These are phyloP conservation scores for Melampsora larici-populina DNA, from an alignment of 1,284 basidiomycete genomes.

Conservation along the genomic window DNA sequence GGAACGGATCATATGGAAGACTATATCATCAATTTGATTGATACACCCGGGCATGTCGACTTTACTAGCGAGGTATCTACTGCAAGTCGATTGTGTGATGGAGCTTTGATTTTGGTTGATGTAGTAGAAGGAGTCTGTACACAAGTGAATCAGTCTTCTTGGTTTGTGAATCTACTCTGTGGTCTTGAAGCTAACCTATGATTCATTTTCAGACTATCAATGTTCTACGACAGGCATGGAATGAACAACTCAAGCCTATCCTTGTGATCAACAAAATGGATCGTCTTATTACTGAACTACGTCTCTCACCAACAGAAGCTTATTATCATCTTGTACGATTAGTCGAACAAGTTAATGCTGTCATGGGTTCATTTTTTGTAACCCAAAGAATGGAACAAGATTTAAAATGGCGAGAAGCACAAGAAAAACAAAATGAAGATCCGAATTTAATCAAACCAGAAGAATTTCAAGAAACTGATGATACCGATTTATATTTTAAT, in stretches of 20 bases:
- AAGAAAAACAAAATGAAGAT: too few relatives aligned
- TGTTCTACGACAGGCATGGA: constrained; percentile 91
- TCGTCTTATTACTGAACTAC: too few relatives aligned
- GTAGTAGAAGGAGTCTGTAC: constrained; percentile 98
- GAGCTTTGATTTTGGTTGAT: constrained; percentile 93
- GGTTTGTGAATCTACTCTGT: not conserved
- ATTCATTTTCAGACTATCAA: constrained; percentile 72
- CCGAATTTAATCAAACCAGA: too few relatives aligned
- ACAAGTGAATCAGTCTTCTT: constrained; percentile 62
- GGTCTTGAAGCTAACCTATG: constrained; percentile 6
- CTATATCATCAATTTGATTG: constrained; percentile 88
- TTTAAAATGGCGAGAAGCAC: constrained; percentile 84
- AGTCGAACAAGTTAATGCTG: constrained; percentile 96
- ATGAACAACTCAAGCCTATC: constrained; percentile 81
- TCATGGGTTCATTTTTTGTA: constrained; percentile 95
- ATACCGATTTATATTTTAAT: constrained; percentile 96
- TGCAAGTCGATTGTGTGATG: constrained; percentile 88
- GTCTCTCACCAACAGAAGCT: too few relatives aligned
- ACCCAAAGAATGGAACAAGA: constrained; percentile 97
- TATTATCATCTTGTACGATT: constrained; percentile 90
- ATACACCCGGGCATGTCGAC: constrained; percentile 98
- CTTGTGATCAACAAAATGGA: constrained; percentile 98
- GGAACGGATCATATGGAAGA: constrained; percentile 56
- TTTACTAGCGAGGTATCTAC: constrained; percentile 96
- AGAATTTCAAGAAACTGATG: too few relatives aligned